Evolutionary conservation across 768 basidiomycete species (phyloP), one percentile per base, ranked within the genome.

Genomic region (Mycena alexandri): DNA sequence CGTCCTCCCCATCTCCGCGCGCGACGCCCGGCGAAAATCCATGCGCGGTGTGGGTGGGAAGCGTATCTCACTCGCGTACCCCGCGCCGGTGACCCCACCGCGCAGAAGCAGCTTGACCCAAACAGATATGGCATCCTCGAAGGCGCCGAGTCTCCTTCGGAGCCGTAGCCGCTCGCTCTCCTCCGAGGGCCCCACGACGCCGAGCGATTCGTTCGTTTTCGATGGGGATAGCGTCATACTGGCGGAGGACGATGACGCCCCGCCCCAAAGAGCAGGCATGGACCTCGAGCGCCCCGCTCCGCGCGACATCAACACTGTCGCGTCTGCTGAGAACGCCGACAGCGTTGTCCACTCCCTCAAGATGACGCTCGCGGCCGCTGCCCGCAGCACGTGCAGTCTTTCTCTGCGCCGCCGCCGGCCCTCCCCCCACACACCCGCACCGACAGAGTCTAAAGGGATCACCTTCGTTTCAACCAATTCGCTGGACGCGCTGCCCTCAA

Each of bases 1-100:
- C 17, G 77, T 85, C 10, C 75, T 86, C 42, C 85, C 84, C n/a
- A 67, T 84, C 3, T 75, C 80, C 22, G 80, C 80, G 10, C 77
- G 78, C 47, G 76, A 79, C 43, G 4, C 58, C 1, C 58, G 43
- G 48, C 58, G 66, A 1, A 43, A 53, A n/a, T 65, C 63, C 2
- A 2, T 68, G 16, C 69, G 66, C 36, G 62, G 70, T 16, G 53
- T 48, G 8, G 70, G 66, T 33, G 70, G 66, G 11, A 61, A 61
- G 55, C 66, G 62, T 43, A 52, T 67, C 33, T 58, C 65, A 22
- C 63, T 71, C 47, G 29, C 38, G 2, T 25, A 17, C 14, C 41
- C 46, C 41, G 14, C 46, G 1, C 33, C 61, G 17, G 36, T 55
- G 38, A 38, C 42, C 50, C 55, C 67, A 38, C 61, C 69, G 19